Percentiles rank a stretch among this genome's conserved stretches.
phyloP scores from a whole-genome alignment of 2,329 filamentous ascomycete genomes.

The Cladophialophora bantiana region DNA sequence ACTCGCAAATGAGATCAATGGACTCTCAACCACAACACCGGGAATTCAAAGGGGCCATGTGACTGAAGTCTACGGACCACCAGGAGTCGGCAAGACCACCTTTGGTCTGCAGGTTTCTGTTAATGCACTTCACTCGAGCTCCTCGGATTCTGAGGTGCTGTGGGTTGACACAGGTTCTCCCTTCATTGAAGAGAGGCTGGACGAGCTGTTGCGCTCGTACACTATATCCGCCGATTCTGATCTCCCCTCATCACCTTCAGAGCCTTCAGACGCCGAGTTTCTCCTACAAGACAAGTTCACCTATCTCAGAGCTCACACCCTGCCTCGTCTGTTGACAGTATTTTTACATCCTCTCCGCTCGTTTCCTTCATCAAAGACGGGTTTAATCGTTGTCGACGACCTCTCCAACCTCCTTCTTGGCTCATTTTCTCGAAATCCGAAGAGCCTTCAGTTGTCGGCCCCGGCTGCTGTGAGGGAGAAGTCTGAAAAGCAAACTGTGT shows the following conservation, averaged over 20 bases:
- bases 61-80: slow-evolving; percentile 86
- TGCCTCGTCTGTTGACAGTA: slow-evolving; percentile 74
- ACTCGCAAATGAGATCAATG: slow-evolving; percentile 43
- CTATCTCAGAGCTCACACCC: slow-evolving; percentile 66
- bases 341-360: slow-evolving; percentile 69
- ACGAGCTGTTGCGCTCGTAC: slow-evolving; percentile 51
- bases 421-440: slow-evolving; percentile 69
- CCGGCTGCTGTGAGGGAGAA: slow-evolving; percentile 46
- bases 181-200: slow-evolving; percentile 57
- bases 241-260: slow-evolving; percentile 20
- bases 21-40: slow-evolving; percentile 29
- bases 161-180: slow-evolving; percentile 72
- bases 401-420: slow-evolving; percentile 78
- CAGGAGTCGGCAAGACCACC: slow-evolving; percentile 83
- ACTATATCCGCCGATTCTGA: slow-evolving; percentile 19
- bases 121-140: slow-evolving; percentile 66
- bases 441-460: slow-evolving; percentile 44
- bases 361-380: slow-evolving; percentile 68
- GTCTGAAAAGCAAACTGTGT: slow-evolving; percentile 56
- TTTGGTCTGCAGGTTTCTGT: slow-evolving; percentile 75
- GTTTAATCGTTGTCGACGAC: slow-evolving; percentile 78
- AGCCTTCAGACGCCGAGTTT: neutral
- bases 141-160: slow-evolving; percentile 62
- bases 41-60: slow-evolving; percentile 70
- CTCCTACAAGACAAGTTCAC: slow-evolving; percentile 61